Evolutionary conservation across 129 eudicot genomes (phyloP).

Genomic region (Helianthus annuus): DNA sequence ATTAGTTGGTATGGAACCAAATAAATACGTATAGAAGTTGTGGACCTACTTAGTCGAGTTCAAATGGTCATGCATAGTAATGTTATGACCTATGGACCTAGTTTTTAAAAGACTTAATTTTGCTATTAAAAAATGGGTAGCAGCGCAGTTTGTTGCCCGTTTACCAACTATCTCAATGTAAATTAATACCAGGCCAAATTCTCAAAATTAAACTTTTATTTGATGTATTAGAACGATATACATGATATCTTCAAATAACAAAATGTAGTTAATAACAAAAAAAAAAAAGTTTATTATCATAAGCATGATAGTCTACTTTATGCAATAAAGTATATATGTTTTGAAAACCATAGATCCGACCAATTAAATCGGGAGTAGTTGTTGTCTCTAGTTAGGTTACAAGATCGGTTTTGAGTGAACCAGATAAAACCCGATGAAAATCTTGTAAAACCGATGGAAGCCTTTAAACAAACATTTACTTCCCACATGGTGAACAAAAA

Average conservation of each 20-base stretch:
- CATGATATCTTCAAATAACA: neutral
- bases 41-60: no score
- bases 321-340: neutral
- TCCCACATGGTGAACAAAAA: neutral
- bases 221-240: neutral
- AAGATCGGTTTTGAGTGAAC: neutral
- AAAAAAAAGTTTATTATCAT: no score
- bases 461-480: neutral
- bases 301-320: no score
- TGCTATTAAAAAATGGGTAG: no score
- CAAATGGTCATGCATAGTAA: no score
- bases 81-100: no score
- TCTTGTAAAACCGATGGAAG: neutral
- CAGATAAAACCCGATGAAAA: neutral
- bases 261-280: neutral
- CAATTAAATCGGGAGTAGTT: neutral
- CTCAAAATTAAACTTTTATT: no score
- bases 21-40: neutral
- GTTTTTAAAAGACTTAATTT: no score
- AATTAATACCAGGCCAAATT: no score
- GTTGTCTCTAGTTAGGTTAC: neutral
- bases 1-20: neutral
- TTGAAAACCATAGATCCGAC: neutral
- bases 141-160: no score
- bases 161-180: no score